phyloP scores from a whole-genome alignment of 306 rosid genomes.

The Astragalus glycyphyllos region DNA sequence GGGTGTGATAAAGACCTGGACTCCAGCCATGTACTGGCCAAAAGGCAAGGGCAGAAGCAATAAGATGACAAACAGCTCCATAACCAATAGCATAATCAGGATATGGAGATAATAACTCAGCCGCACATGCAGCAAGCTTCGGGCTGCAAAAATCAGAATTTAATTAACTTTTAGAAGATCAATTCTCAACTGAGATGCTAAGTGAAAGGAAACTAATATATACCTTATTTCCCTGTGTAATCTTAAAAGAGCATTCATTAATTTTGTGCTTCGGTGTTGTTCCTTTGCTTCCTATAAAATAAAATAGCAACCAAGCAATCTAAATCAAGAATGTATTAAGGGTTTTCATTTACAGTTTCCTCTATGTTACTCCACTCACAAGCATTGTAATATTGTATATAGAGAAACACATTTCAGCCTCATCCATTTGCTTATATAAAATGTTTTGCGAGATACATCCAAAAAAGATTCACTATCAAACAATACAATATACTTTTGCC shows the following conservation, averaged over 20 bases:
- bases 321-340: constrained; percentile 36
- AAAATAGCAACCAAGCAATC: constrained; percentile 45
- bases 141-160: constrained; percentile 70
- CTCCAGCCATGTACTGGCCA: constrained; percentile 98
- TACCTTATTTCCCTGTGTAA: constrained; percentile 97
- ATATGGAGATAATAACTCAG: constrained; percentile 76
- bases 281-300: constrained; percentile 80
- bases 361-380: background rate
- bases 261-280: constrained; percentile 91
- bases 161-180: constrained; percentile 44
- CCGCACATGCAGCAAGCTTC: constrained; percentile 88
- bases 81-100: constrained; percentile 90
- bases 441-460: background rate
- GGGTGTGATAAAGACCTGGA: constrained; percentile 91
- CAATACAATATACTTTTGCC: background rate
- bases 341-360: constrained; percentile 2
- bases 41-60: constrained; percentile 86
- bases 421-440: constrained; percentile 13
- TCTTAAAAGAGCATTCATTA: constrained; percentile 85
- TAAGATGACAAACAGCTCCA: constrained; percentile 94
- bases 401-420: constrained; percentile 20
- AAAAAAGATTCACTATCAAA: constrained; percentile 27
- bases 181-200: constrained; percentile 25
- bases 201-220: constrained; percentile 40
- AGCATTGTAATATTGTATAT: background rate